Evolutionary conservation across 179 eudicot species (phyloP), one percentile per base, ranked within the genome.

Genomic region (Amaranthus tricolor): DNA sequence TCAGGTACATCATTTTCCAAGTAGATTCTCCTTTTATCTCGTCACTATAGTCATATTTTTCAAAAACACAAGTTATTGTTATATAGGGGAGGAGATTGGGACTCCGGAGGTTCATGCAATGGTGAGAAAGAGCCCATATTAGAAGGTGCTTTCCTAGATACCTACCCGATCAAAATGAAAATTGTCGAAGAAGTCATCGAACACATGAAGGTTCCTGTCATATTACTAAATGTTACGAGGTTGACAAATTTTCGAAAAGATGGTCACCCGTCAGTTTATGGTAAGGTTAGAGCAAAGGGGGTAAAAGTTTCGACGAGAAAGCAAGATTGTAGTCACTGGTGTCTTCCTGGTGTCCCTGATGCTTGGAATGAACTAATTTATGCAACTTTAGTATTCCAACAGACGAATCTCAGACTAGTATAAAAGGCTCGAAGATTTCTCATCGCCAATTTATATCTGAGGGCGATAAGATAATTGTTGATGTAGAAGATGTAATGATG

Each of bases 241-340:
- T 62, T 90, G 82, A 91, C 98, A 54, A 94, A 92, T 81, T 91
- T 77, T 63, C 89, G 98, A 6, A 94, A 94, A 68, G 98, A 94
- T 73, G 98, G 90, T 10, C 98, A 94, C 82, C 98, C 98, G 17
- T 91, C 98, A 19, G 72, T 88, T 11, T 92, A 90, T 54, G 90
- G 98, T 16, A 91, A 87, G 78, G 82, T 76, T 50, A 79, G 73
- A 68, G 71, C 59, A 15, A 59, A 62, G 19, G 78, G 81, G 67
- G 71, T 47, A n/a, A 87, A 83, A 78, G 90, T 90, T 45, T 87
- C 96, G 10, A 67, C 82, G n/a, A 80, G 87, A 79, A 78, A 81
- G 77, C 93, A 94, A 84, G 98, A 94, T 74, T 94, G 98, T 80
- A 91, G 98, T 81, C 98, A 94, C 67, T 94, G 98, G 98, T 94